Evolutionary conservation across 306 rosid species (phyloP).

Genomic region (Prunus armeniaca): DNA sequence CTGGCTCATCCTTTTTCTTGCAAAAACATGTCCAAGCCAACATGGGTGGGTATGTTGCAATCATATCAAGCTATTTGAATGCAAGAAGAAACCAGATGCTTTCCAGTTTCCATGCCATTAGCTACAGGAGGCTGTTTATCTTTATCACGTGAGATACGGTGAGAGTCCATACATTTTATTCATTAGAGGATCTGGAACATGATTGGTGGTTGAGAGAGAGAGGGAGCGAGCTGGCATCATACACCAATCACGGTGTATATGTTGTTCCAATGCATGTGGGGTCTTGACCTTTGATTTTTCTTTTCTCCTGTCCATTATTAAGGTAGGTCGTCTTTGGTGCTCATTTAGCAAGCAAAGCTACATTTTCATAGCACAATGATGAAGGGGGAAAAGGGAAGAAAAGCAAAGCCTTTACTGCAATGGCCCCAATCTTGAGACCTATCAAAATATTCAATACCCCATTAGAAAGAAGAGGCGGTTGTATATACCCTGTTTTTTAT

Average conservation of each 20-base stretch:
- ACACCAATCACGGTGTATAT: constrained; percentile 32
- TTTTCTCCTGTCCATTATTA: constrained; percentile 7
- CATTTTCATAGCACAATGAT: constrained; percentile 28
- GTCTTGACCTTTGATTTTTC: constrained; percentile 14
- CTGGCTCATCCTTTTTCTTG: too few relatives aligned
- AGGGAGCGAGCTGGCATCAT: constrained; percentile 21
- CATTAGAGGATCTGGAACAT: background rate
- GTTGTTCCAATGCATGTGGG: constrained; percentile 14
- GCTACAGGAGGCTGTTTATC: background rate
- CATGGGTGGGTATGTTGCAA: background rate
- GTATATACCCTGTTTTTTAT: background rate
- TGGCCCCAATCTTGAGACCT: constrained; percentile 6
- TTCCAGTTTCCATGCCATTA: background rate
- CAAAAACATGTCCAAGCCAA: background rate
- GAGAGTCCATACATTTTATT: background rate
- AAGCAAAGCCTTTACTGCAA: background rate
- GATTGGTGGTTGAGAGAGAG: background rate
- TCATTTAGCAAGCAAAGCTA: background rate
- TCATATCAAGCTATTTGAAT: background rate
- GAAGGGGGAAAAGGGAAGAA: constrained; percentile 16
- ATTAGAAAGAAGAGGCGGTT: too few relatives aligned
- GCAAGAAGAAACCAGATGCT: background rate
- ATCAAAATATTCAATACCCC: constrained; percentile 5
- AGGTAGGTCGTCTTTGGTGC: constrained; percentile 3
- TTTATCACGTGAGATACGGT: background rate